Evolutionary conservation across 768 basidiomycete genomes (phyloP).

Genomic region (Tricholoma furcatifolium): DNA sequence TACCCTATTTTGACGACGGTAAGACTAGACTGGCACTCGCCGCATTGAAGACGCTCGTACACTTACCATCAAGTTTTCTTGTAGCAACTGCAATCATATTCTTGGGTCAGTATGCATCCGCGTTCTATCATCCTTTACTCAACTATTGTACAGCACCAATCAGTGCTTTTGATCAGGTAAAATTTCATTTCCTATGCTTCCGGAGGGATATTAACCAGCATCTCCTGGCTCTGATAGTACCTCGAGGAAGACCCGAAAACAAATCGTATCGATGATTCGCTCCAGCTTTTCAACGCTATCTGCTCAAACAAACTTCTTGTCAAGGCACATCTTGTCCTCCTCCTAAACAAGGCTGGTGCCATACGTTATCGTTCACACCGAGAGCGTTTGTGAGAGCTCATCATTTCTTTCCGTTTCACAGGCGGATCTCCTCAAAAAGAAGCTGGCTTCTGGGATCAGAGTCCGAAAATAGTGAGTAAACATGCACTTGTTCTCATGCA

Average conservation of each 20-base stretch:
- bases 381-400: neutral
- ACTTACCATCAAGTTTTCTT: neutral
- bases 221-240: constrained; percentile 43
- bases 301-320: constrained; percentile 75
- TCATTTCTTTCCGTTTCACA: constrained; percentile 25
- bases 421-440: constrained; percentile 72
- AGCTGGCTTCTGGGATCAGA: constrained; percentile 63
- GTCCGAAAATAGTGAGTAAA: constrained; percentile 74
- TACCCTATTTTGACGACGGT: constrained; percentile 86
- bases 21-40: constrained; percentile 28
- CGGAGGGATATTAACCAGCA: neutral
- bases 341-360: constrained; percentile 71
- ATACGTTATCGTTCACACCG: constrained; percentile 3
- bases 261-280: constrained; percentile 79
- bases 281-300: constrained; percentile 73
- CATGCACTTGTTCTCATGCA: neutral
- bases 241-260: constrained; percentile 79
- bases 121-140: neutral
- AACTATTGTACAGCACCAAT: constrained; percentile 55
- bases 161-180: constrained; percentile 83
- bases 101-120: constrained; percentile 35
- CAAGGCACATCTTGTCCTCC: constrained; percentile 68
- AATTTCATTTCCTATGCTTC: constrained; percentile 10
- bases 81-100: constrained; percentile 84
- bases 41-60: neutral